Evolutionary conservation across 2,329 filamentous ascomycete species (phyloP), one percentile per base, ranked within the genome.

Genomic region (Arthrinium puccinioides): DNA sequence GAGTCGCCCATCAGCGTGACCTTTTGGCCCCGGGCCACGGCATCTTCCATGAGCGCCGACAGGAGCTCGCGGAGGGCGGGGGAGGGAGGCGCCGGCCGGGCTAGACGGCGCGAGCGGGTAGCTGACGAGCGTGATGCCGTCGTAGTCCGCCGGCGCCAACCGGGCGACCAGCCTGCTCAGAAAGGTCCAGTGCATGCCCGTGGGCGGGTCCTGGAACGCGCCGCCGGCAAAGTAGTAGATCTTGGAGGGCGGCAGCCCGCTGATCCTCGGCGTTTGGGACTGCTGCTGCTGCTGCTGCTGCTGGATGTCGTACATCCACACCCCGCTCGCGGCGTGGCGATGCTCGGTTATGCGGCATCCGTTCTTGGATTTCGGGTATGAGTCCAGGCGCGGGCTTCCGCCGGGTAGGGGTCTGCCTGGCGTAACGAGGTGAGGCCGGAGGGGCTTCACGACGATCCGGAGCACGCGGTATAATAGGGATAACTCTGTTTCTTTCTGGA

Each of bases 211-310:
- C 41, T 72, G 70, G 67, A 74, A 79, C 4, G 70, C 71, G 6
- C 74, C 74, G 2, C 74, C 75, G 0, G 63, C 62, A 43, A 76
- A 76, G 41, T 77, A 79, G 42, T 72, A 68, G 18, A 79, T 51
- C 3, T 13, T 45, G 37, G 4, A 33, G 5, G 9, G 25, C 6
- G 9, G 21, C 7, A 14, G 25, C 25, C 13, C 5, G 5, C 13
- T 11, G 13, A 11, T 14, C 5, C 13, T 14, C 6, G 25, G 6
- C 25, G 10, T 13, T 14, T 27, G 13, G 25, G n/a, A n/a, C n/a
- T n/a, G n/a, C 9, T 14, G 6, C 14, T 24, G 23, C 8, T 14
- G 33, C 9, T 24, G 21, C 18, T 19, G 54, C 66, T 30, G 38
- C 23, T 26, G 25, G 26, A 25, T 28, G 25, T 46, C 43, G 37